phyloP scores from a whole-genome alignment of 441 rosid species.

The Theobroma grandiflorum region DNA sequence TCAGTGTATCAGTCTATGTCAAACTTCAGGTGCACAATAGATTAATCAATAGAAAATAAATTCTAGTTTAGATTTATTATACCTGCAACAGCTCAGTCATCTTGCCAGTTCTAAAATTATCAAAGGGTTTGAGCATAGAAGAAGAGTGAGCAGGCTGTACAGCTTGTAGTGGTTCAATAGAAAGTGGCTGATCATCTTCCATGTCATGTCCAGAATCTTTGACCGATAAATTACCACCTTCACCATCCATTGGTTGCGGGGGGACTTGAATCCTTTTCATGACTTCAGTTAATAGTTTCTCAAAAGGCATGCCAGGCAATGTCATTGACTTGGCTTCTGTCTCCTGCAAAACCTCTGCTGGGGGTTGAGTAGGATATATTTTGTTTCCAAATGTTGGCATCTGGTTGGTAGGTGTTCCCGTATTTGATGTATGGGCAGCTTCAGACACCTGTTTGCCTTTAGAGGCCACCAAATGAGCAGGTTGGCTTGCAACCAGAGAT shows the following conservation, averaged over 20 bases:
- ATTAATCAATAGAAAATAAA: constrained; percentile 5
- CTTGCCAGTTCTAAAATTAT: constrained; percentile 55
- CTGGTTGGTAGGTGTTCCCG: constrained; percentile 34
- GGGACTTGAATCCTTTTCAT: constrained; percentile 55
- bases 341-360: constrained; percentile 31
- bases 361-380: constrained; percentile 34
- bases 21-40: constrained; percentile 20
- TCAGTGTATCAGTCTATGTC: constrained; percentile 20
- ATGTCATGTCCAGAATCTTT: constrained; percentile 36
- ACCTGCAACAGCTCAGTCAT: constrained; percentile 81
- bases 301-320: constrained; percentile 56
- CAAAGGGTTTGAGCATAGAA: constrained; percentile 42
- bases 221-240: constrained; percentile 30
- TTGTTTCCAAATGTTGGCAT: constrained; percentile 35
- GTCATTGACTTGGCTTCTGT: constrained; percentile 38
- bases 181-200: constrained; percentile 62
- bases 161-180: constrained; percentile 73
- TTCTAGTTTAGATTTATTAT: constrained; percentile 20
- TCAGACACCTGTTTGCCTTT: constrained; percentile 47
- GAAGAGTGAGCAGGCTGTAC: constrained; percentile 59
- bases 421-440: constrained; percentile 40
- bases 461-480: constrained; percentile 34
- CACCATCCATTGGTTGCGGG: constrained; percentile 39
- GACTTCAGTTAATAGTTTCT: constrained; percentile 65
- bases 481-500: constrained; percentile 32